Evolutionary conservation across 2,329 filamentous ascomycete genomes (phyloP), one percentile per base, ranked within the genome.

Genomic region (Fonsecaea erecta): DNA sequence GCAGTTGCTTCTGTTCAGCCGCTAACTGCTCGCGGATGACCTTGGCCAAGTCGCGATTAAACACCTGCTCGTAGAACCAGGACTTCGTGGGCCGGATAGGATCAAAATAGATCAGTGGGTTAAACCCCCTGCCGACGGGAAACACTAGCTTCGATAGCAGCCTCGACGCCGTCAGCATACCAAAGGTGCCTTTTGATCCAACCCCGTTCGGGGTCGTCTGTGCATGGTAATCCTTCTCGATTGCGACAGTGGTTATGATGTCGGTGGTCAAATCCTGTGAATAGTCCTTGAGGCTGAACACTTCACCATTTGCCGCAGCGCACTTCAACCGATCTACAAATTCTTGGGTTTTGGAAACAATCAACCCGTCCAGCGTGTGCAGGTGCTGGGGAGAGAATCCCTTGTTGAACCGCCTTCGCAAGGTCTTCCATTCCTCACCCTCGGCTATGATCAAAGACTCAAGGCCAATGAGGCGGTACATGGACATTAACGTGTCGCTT

Each of bases 211-310:
- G 57, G 3, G 62, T 59, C 30, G 63, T 66, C 40, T 71, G 69
- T 3, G 69, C 64, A 18, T 64, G 58, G 37, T 70, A 71, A 35
- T 70, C 66, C 46, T 66, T 66, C 24, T 67, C 78, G 73, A 80
- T 66, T 2, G 75, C 72, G 14, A 77, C 74, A n/a, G 76, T 73
- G 16, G 71, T 71, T 52, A 80, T 81, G 30, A 81, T 72, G 53
- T 81, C 79, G 8, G 80, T 76, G 0, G 79, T 77, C 16, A 81
- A 67, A 58, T 77, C 77, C 5, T 74, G 77, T 1, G 78, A 75
- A 18, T 72, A 74, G 7, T 75, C 67, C 60, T 80, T 74, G 5
- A 81, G 69, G 60, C 34, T 77, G 77, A n/a, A 77, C 70, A 14
- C 68, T 55, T 21, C 74, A 73, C 75, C 74, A 76, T 43, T 67